Evolutionary conservation across 305 asterid species (phyloP), one percentile per base, ranked within the genome.

Genomic region (Rubia peregrina): DNA sequence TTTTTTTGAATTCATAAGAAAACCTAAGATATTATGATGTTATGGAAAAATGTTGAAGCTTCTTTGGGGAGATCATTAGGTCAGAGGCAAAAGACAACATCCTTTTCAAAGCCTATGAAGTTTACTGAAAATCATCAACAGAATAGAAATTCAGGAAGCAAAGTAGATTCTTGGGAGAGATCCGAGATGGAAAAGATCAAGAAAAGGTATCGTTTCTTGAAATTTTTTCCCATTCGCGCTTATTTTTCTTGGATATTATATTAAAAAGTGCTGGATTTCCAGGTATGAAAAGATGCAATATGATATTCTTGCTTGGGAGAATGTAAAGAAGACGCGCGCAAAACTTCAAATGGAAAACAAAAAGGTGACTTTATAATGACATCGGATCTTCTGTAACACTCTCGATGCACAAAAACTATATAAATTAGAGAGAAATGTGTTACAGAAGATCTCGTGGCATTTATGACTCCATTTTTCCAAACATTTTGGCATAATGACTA

Each of bases 161-260:
- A 76, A 74, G 77, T 88, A 71, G 88, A 88, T 73, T 80, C 88
- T 75, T 86, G 92, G 95, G 92, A 84, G 77, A 80, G 78, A 75
- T 80, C 89, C 66, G 84, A 85, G 69, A 73, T 86, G 77, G 84
- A 76, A 13, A 86, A 82, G 79, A 81, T 88, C 53, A 86, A 80
- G 24, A 86, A 84, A 75, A 75, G 90, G 96, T 87, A 83, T 19
- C 21, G 7, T 61, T 60, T 14, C 62, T 3, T 7, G 5, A 53
- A n/a, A 26, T n/a, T 6, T 11, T 48, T 49, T 2, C 68, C 19
- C 11, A 17, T 17, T 53, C 60, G 38, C 12, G 36, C 63, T 59
- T 1, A 2, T 59, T 9, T 59, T 59, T 0, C 21, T 4, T 40
- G 7, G 9, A 26, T 38, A 26, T 30, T 21, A 2, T 0, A 24